Conservation (phyloP, 2,329 filamentous ascomycete species). For the Zalaria obscura region DNA sequence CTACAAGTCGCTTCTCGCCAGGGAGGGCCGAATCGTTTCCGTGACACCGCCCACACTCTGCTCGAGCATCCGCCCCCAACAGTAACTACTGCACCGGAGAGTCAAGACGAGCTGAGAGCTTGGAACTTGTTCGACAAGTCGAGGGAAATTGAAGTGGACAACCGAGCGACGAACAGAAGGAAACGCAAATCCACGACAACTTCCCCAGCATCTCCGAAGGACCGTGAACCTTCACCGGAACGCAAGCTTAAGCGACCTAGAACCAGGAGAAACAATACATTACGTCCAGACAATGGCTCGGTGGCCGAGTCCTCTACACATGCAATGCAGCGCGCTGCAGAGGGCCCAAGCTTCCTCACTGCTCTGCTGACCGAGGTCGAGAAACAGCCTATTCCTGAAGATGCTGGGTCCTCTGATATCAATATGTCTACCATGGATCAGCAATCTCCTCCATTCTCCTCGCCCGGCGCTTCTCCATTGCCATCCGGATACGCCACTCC, state of each 20-base stretch:
- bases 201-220: constrained; percentile 51
- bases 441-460: constrained; percentile 35
- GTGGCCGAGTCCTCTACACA: constrained; percentile 17
- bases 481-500: constrained; percentile 53
- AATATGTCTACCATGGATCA: constrained; percentile 15
- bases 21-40: constrained; percentile 49
- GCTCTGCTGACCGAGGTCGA: constrained; percentile 84
- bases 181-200: constrained; percentile 68
- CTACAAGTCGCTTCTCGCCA: constrained; percentile 69
- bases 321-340: constrained; percentile 21
- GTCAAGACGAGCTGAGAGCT: constrained; percentile 62
- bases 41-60: constrained; percentile 39
- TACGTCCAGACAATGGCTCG: constrained; percentile 26
- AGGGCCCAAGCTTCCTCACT: constrained; percentile 66
- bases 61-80: constrained; percentile 31
- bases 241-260: constrained; percentile 79
- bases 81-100: constrained; percentile 29
- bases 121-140: constrained; percentile 88
- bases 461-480: constrained; percentile 52
- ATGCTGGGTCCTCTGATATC: constrained; percentile 16
- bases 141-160: constrained; percentile 48
- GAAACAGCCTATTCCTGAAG: constrained; percentile 28
- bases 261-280: constrained; percentile 50
- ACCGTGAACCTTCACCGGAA: constrained; percentile 45
- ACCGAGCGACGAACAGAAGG: constrained; percentile 24